A percentile compares a stretch with the other conserved stretches of the same genome.
Evolutionary conservation across 2,329 filamentous ascomycete species (phyloP).

Genomic region (Scopulariopsis brevicaulis): DNA sequence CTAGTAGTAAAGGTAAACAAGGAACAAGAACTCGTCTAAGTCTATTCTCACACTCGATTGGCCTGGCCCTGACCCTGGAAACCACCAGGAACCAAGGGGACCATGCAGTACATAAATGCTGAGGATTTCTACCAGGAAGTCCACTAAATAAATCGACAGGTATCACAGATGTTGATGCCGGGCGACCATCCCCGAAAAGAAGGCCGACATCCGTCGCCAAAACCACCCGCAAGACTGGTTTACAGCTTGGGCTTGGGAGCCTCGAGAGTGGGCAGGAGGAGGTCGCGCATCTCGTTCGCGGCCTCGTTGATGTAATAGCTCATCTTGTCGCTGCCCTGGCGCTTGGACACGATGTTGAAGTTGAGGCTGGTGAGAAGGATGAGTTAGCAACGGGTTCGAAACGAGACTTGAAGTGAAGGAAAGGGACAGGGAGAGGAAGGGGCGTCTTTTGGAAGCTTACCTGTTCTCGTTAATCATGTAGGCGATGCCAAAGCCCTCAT

Average conservation of each 20-base stretch:
- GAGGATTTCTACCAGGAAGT: background rate
- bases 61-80: background rate
- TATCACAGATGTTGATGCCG: background rate
- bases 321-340: slow-evolving; percentile 82
- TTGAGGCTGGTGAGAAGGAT: slow-evolving; percentile 53
- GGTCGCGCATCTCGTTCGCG: slow-evolving; percentile 75
- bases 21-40: background rate
- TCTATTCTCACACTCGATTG: background rate
- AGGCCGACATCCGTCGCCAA: too few species aligned
- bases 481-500: slow-evolving; percentile 91
- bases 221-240: slow-evolving; percentile 5
- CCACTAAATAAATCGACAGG: background rate
- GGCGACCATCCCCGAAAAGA: too few species aligned
- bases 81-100: background rate
- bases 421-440: background rate
- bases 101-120: background rate
- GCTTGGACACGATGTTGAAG: slow-evolving; percentile 97
- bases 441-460: slow-evolving; percentile 29
- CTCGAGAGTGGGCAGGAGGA: slow-evolving; percentile 72
- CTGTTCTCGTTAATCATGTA: slow-evolving; percentile 99
- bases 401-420: background rate
- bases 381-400: background rate
- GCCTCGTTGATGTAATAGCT: slow-evolving; percentile 94
- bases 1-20: background rate
- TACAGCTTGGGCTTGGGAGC: slow-evolving; percentile 82